Percentiles rank a stretch among this genome's conserved stretches.
phyloP scores from a whole-genome alignment of 2,329 filamentous ascomycete genomes.

The Trichoderma lentiforme region DNA sequence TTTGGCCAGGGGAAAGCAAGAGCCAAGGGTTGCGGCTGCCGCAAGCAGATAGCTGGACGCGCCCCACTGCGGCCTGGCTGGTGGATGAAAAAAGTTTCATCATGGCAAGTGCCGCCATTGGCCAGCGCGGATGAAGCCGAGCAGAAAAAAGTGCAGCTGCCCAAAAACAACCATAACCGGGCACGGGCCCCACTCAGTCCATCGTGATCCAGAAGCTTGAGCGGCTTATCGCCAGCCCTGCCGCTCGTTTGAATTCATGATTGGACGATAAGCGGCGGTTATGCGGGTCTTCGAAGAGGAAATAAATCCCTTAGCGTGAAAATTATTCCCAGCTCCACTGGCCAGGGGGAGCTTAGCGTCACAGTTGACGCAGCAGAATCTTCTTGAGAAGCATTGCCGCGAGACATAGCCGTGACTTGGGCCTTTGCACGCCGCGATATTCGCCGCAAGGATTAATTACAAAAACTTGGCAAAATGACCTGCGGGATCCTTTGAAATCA shows the following conservation, averaged over 20 bases:
- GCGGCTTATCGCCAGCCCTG: constrained; percentile 3
- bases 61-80: constrained; percentile 5
- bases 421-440: background rate
- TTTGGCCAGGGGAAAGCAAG: background rate
- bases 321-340: constrained; percentile 8
- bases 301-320: background rate
- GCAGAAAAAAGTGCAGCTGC: background rate
- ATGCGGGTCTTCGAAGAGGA: background rate
- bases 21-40: constrained; percentile 1
- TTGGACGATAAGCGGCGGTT: background rate
- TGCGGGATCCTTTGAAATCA: background rate
- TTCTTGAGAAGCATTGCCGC: background rate
- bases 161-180: background rate
- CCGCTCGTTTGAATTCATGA: background rate
- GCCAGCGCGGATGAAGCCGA: constrained; percentile 10
- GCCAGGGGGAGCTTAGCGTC: background rate
- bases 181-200: background rate
- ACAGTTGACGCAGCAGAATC: background rate
- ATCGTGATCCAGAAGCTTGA: background rate
- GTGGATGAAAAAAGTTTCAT: background rate
- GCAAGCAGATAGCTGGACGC: background rate
- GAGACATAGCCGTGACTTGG: background rate
- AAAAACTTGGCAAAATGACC: background rate
- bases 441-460: background rate
- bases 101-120: background rate